Percentiles rank a stretch among this genome's conserved stretches.
phyloP scores from a whole-genome alignment of 768 basidiomycete genomes.

The Glaciozyma martinii region DNA sequence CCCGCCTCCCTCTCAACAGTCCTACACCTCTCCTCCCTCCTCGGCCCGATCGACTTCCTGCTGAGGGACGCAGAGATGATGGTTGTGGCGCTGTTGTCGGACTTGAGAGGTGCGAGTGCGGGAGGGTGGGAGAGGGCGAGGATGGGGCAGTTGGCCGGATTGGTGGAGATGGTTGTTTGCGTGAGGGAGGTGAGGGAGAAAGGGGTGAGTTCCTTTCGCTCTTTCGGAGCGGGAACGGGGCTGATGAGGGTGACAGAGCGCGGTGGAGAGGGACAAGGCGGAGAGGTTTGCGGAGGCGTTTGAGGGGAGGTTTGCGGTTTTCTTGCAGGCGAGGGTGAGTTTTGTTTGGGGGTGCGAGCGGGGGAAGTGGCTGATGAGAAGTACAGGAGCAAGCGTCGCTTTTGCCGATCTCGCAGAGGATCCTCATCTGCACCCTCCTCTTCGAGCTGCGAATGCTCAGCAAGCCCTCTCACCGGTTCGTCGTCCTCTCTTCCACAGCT shows the following conservation, averaged over 20 bases:
- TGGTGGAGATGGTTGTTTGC: background rate
- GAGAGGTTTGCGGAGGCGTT: constrained; percentile 48
- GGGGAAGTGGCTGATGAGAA: background rate
- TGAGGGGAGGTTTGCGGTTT: constrained; percentile 51
- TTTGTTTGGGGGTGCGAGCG: constrained; percentile 15
- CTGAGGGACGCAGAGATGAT: background rate
- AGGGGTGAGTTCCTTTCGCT: background rate
- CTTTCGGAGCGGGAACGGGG: background rate
- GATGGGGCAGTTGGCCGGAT: background rate
- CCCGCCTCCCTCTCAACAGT: background rate
- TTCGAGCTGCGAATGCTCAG: constrained; percentile 57
- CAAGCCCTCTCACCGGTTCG: constrained; percentile 48
- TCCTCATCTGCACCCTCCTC: constrained; percentile 55
- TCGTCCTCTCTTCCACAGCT: background rate
- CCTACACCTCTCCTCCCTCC: background rate
- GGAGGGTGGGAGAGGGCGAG: background rate
- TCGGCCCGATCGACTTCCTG: background rate
- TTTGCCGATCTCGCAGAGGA: constrained; percentile 53
- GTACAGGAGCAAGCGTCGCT: constrained; percentile 50
- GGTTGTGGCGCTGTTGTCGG: background rate
- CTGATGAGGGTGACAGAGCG: background rate
- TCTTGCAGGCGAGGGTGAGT: constrained; percentile 40
- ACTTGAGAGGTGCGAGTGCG: background rate
- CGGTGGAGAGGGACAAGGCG: background rate
- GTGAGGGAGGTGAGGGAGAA: background rate